Evolutionary conservation across 164 flowering plant species (phyloP), one percentile per base, ranked within the genome.

Genomic region (Amborella trichopoda): DNA sequence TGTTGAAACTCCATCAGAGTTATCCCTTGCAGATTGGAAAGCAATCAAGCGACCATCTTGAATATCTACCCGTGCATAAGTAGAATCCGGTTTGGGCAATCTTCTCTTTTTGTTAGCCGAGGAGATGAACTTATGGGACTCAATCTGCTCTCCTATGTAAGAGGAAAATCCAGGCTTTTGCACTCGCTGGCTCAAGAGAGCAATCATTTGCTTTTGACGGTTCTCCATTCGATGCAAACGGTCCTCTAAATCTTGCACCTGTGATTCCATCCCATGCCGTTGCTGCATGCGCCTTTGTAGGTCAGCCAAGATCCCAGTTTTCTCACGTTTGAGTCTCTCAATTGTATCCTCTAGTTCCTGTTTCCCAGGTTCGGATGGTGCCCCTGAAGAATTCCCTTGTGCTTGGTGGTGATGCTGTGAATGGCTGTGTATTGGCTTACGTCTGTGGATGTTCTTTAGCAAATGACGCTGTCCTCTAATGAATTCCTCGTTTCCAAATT

Each of bases 371-470:
- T 73, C 79, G 12, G 69, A 11, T 25, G 75, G 54, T 40, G 61
- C 53, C 19, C 53, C 54, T 5, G 48, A 51, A 50, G 53, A 27
- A 26, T 40, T 58, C 25, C 52, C 67, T 44, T 62, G 73, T 26
- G 40, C 64, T 24, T 53, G 61, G 22, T 19, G 43, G 50, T 41
- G 67, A 14, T 45, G 70, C 21, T 33, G 10, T 12, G 91, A 81
- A 55, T 87, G 96, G 61, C 90, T 83, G 48, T 81, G 87, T 23
- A 81, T 61, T 4, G 96, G 96, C 52, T 87, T 87, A 18, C 94
- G 74, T 17, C 96, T 50, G 51, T 81, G 75, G 26, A 87, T 87
- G 17, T 79, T 87, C 53, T 70, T 81, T 41, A 87, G 33, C 34
- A 83, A 81, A 32, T 83, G 76, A 30, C 54, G 62, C 50, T 79